Base-by-base conservation (phyloP, 306 rosid genomes). In the Luffa aegyptiaca region DNA sequence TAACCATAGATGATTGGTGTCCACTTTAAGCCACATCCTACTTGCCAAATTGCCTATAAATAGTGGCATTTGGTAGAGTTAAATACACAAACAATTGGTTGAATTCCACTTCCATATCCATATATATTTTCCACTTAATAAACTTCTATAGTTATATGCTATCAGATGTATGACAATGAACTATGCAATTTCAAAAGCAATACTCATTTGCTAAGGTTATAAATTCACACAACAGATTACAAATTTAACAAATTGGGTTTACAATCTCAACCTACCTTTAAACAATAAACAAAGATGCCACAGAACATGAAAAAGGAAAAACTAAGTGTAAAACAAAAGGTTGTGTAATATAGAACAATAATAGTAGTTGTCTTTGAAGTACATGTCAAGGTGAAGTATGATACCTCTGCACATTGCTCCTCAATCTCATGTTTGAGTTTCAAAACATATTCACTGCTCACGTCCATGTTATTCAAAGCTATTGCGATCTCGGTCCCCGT, bases 321-420 rank as follows among this genome's bases (percentile, higher is more conserved):
- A 70, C 39, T 70, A 5, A 21, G 12, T 46, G 45, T 3, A 31
- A 49, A 39, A 20, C 31, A 16, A n/a, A 1, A 66, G 17, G 10
- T 37, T 8, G 8, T 39, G 51, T 18, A 37, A 16, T 66, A 39
- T 44, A 66, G 45, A 51, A 49, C 57, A 49, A 74, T 37, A 51
- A 5, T 9, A 51, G 13, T 52, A 51, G 31, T 35, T 33, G 31
- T 33, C 46, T 74, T 33, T 74, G 33, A 74, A 51, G 62, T 35
- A 51, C 51, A 74, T 51, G 46, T 51, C 2, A 35, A 51, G 62
- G 78, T 37, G 37, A 84, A 77, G 66, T 37, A 88, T 45, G 57
- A 58, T 76, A 95, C 97, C 97, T 91, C 97, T 21, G 91, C 85
- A 84, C 97, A 93, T 72, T 90, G 97, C 87, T 95, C 98, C 84